Conservation (phyloP, 1,284 basidiomycete species). For the Puccinia triticina region DNA sequence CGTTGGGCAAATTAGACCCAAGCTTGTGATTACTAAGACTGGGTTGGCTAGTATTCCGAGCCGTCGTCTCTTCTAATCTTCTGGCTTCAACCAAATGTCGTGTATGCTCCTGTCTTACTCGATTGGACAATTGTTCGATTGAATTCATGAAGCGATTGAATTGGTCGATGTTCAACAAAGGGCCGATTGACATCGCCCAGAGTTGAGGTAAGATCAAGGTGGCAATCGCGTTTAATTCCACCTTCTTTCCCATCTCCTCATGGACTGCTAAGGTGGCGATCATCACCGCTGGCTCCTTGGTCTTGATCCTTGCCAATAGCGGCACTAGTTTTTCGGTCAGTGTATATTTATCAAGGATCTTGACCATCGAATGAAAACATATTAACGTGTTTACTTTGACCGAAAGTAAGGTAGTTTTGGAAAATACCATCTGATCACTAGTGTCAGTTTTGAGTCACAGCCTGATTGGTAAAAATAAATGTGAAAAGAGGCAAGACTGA, state of each 20-base stretch:
- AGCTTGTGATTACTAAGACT: constrained; percentile 17
- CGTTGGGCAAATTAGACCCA: constrained; percentile 27
- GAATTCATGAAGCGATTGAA: constrained; percentile 85
- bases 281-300: constrained; percentile 67
- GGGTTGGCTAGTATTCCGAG: constrained; percentile 55
- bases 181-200: constrained; percentile 97
- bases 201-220: constrained; percentile 89
- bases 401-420: constrained; percentile 64
- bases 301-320: constrained; percentile 88
- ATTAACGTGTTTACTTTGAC: constrained; percentile 86
- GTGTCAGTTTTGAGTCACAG: background rate
- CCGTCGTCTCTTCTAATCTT: constrained; percentile 70
- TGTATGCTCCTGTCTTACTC: constrained; percentile 82
- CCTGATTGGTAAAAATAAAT: background rate
- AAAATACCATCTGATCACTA: constrained; percentile 57
- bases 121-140: constrained; percentile 66
- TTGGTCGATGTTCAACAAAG: constrained; percentile 83
- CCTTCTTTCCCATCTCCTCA: constrained; percentile 93
- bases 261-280: constrained; percentile 91
- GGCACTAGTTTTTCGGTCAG: constrained; percentile 94
- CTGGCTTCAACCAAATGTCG: constrained; percentile 81
- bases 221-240: constrained; percentile 91
- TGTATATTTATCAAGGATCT: constrained; percentile 89
- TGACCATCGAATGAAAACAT: constrained; percentile 89
- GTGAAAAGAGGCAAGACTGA: constrained; percentile 17